phyloP scores from a whole-genome alignment of 352 stramenopile genomes.

The Phytophthora melonis region DNA sequence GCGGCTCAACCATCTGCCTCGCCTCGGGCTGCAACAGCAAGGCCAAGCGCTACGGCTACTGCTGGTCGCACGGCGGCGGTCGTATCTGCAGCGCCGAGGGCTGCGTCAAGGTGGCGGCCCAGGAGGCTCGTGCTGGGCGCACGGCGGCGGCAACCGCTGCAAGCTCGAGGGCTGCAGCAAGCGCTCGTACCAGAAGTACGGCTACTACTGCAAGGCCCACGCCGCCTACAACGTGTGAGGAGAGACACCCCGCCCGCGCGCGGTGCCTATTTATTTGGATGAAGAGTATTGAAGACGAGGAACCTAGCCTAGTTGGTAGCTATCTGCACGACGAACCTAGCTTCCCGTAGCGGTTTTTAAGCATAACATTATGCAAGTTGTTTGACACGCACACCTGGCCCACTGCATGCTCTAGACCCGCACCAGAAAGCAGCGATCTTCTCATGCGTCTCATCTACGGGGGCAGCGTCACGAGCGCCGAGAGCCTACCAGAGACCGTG shows the following conservation, averaged over 20 bases:
- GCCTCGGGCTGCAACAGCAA: conserved; percentile 71
- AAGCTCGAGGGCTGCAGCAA: conserved; percentile 70
- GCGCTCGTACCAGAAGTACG: conserved; percentile 81
- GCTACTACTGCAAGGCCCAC: conserved; percentile 76
- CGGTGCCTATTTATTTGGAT: conserved; percentile 44
- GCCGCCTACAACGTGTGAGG: conserved; percentile 43
- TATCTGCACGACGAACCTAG: conserved; percentile 12
- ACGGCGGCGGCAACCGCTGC: conserved; percentile 83
- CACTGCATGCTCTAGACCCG: neutral
- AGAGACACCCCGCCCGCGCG: too few species aligned
- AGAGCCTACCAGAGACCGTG: conserved; percentile 5
- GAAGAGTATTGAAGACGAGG: conserved; percentile 16
- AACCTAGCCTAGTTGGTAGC: conserved; percentile 12
- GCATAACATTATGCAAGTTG: conserved; percentile 23
- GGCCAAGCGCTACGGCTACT: conserved; percentile 86
- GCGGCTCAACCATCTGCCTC: conserved; percentile 74
- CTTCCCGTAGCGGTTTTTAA: conserved; percentile 26
- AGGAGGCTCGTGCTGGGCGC: conserved; percentile 78
- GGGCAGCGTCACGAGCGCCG: neutral
- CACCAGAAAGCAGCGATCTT: neutral
- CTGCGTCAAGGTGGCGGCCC: conserved; percentile 74
- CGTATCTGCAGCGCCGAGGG: conserved; percentile 66
- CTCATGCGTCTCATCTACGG: neutral
- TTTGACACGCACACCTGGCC: conserved; percentile 2
- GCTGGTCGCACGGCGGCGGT: conserved; percentile 82